These are phyloP conservation scores for Avena insularis DNA, from an alignment of 176 grass and related monocot species.

Conservation along the genomic window DNA sequence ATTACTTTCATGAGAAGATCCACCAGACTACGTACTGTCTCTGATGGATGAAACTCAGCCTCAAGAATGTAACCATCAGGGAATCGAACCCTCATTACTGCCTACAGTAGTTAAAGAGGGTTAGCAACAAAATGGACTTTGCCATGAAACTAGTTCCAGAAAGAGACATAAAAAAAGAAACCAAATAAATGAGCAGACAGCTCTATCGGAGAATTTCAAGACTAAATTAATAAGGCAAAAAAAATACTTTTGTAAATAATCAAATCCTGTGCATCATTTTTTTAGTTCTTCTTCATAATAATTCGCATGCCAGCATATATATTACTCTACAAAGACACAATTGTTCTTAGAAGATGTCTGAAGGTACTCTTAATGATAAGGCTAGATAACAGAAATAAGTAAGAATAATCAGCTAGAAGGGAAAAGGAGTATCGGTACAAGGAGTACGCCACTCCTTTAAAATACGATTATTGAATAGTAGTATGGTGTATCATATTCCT, in stretches of 20 bases:
- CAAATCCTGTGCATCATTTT: background rate
- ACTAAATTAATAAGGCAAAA: background rate
- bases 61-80: slow-evolving; percentile 94
- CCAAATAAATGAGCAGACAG: background rate
- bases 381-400: slow-evolving; percentile 10
- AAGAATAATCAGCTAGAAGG: background rate
- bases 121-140: slow-evolving; percentile 15
- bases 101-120: slow-evolving; percentile 57
- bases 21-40: slow-evolving; percentile 73
- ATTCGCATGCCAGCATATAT: slow-evolving; percentile 14
- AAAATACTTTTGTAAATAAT: background rate
- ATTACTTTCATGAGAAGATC: slow-evolving; percentile 86
- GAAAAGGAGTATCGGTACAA: background rate
- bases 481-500: background rate
- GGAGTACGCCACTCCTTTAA: background rate
- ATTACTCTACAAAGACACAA: background rate
- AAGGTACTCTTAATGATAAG: slow-evolving; percentile 11
- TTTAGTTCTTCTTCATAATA: background rate
- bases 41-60: slow-evolving; percentile 83
- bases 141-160: slow-evolving; percentile 1
- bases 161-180: background rate
- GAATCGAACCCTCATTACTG: slow-evolving; percentile 80
- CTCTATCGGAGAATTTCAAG: background rate
- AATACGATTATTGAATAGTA: background rate
- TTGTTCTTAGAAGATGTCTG: slow-evolving; percentile 1